Conservation (phyloP, 1,139 yeast genomes). For the Trichomonascaceae sp. region DNA sequence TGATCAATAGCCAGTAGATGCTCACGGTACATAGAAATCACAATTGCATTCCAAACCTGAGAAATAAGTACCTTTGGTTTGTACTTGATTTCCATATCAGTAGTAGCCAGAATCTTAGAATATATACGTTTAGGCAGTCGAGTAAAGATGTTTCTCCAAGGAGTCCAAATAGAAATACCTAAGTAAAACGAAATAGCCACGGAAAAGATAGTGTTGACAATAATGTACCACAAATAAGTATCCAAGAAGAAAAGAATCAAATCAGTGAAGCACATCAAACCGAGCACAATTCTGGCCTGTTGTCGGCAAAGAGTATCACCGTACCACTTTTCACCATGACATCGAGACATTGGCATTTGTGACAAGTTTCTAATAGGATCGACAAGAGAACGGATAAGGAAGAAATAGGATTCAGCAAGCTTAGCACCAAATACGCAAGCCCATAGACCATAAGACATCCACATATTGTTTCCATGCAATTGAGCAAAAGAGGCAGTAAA, state of each 20-base stretch:
- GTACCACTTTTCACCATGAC: constrained; percentile 89
- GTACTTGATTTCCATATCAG: constrained; percentile 98
- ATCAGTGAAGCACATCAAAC: constrained; percentile 88
- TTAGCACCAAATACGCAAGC: constrained; percentile 81
- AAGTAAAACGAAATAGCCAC: constrained; percentile 96
- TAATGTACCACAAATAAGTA: constrained; percentile 97
- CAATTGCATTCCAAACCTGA: constrained; percentile 98
- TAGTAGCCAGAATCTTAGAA: constrained; percentile 93
- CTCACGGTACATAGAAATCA: constrained; percentile 97
- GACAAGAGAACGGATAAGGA: constrained; percentile 81
- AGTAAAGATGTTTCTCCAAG: constrained; percentile 98
- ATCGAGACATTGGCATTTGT: constrained; percentile 55
- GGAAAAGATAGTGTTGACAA: constrained; percentile 89
- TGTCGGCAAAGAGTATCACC: constrained; percentile 67
- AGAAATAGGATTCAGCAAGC: constrained; percentile 84
- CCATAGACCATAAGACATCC: constrained; percentile 95
- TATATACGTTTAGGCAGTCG: constrained; percentile 97
- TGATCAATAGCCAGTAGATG: constrained; percentile 96
- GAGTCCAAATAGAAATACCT: constrained; percentile 97
- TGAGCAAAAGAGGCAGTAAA: constrained; percentile 88
- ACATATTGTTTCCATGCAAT: constrained; percentile 84
- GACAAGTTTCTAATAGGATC: constrained; percentile 84
- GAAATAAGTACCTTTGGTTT: constrained; percentile 97
- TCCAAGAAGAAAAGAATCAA: constrained; percentile 94
- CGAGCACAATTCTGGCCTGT: constrained; percentile 83